Conservation (phyloP, 148 eudicot species). For the Nepenthes mirabilis region DNA sequence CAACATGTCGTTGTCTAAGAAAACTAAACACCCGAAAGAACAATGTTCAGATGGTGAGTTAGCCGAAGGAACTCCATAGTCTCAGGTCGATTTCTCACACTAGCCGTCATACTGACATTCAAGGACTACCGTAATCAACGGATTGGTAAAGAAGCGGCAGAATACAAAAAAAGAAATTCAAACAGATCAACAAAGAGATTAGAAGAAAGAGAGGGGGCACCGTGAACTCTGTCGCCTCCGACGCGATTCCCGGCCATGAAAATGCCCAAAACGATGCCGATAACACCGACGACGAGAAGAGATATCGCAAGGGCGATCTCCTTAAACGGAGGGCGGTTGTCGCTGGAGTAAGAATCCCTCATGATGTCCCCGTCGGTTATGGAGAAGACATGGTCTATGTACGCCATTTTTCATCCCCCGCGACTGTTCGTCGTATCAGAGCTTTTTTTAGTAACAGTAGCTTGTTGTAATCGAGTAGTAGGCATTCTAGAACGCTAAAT, state of each 20-base stretch:
- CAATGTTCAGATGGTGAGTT: too few relatives aligned
- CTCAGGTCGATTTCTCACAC: too few relatives aligned
- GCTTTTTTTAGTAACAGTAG: too few relatives aligned
- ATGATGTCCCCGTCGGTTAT: slow-evolving; percentile 82
- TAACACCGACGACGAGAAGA: slow-evolving; percentile 69
- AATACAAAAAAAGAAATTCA: background rate
- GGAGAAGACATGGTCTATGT: slow-evolving; percentile 89
- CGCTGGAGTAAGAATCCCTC: slow-evolving; percentile 55
- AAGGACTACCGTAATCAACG: too few relatives aligned
- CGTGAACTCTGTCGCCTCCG: slow-evolving; percentile 87
- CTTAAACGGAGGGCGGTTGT: slow-evolving; percentile 69
- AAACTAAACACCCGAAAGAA: too few relatives aligned
- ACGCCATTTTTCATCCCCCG: slow-evolving; percentile 45
- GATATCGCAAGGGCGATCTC: slow-evolving; percentile 89
- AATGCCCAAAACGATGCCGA: slow-evolving; percentile 53
- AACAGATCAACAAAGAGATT: background rate
- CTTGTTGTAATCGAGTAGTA: too few relatives aligned
- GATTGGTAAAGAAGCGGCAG: too few relatives aligned
- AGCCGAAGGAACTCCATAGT: background rate
- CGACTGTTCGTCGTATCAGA: too few relatives aligned
- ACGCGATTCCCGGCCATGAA: slow-evolving; percentile 59
- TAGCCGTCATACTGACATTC: too few relatives aligned
- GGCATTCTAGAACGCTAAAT: too few relatives aligned
- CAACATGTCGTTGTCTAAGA: too few relatives aligned
- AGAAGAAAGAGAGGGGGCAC: slow-evolving; percentile 14